Conservation (phyloP, 768 basidiomycete species). For the Agrocybe pediades region DNA sequence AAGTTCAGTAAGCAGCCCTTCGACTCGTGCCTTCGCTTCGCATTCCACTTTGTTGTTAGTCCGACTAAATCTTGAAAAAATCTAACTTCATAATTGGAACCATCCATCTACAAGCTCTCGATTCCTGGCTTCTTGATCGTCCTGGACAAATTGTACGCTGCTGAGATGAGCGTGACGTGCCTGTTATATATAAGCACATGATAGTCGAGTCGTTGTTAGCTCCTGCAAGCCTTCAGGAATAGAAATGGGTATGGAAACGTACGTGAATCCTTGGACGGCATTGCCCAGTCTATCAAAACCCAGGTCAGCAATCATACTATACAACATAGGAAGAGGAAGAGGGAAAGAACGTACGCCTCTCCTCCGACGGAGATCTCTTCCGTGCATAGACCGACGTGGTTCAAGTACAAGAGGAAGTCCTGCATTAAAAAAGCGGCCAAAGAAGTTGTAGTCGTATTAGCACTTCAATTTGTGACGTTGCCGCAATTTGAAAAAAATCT, state of each 20-base stretch:
- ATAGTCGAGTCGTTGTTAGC: no score
- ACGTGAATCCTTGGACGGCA: conserved; percentile 91
- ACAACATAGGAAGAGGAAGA: not conserved
- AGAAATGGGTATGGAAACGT: conserved; percentile 28
- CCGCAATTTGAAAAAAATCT: not conserved
- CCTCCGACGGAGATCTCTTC: conserved; percentile 87
- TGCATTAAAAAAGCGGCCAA: no score
- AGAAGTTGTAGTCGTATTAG: no score
- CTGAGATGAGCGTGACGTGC: conserved; percentile 83
- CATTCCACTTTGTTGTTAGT: no score
- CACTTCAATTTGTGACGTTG: no score
- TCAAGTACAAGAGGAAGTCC: conserved; percentile 82
- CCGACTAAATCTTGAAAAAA: no score
- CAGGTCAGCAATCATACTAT: not conserved
- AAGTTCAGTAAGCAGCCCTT: no score
- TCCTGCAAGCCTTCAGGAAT: not conserved
- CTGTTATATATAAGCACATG: no score
- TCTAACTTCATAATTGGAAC: no score
- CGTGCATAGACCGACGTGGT: conserved; percentile 85
- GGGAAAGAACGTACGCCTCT: conserved; percentile 59
- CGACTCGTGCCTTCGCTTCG: no score
- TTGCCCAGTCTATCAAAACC: conserved; percentile 67
- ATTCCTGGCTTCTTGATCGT: conserved; percentile 41
- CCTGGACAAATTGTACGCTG: conserved; percentile 81
- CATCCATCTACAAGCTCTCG: no score